Evolutionary conservation across 768 basidiomycete species (phyloP).

Genomic region (Pholiota molesta): DNA sequence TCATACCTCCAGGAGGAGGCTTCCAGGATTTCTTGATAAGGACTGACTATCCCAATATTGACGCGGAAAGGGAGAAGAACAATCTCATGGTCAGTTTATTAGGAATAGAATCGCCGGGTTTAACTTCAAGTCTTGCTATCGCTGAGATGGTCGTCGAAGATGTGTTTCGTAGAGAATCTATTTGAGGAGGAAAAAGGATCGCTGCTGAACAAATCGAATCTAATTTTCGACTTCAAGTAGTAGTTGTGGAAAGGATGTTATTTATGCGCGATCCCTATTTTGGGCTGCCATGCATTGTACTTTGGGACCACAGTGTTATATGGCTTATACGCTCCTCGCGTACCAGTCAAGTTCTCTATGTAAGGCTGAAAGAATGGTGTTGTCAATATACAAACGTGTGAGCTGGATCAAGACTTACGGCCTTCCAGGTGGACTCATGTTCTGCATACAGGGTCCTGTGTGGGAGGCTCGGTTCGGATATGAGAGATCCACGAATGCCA

Average conservation of each 20-base stretch:
- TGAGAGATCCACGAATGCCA: constrained; percentile 97
- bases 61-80: constrained; percentile 25
- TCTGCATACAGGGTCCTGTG: constrained; percentile 75
- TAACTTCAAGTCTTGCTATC: constrained; percentile 86
- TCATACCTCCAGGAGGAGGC: constrained; percentile 70
- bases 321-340: constrained; percentile 84
- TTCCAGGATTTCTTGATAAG: constrained; percentile 87
- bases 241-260: background rate
- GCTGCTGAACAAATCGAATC: constrained; percentile 9
- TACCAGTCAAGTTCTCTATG: constrained; percentile 90
- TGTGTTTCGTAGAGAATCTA: constrained; percentile 36
- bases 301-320: constrained; percentile 90
- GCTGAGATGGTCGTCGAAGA: constrained; percentile 81
- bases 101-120: constrained; percentile 92
- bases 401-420: constrained; percentile 49
- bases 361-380: constrained; percentile 57
- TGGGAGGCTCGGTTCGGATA: constrained; percentile 83
- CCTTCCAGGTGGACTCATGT: constrained; percentile 79
- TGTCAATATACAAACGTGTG: background rate
- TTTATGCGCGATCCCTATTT: constrained; percentile 53
- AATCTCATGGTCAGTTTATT: constrained; percentile 78
- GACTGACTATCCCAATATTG: constrained; percentile 54
- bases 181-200: constrained; percentile 2
- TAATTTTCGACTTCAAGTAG: background rate
- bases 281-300: constrained; percentile 83